phyloP scores from a whole-genome alignment of 768 basidiomycete genomes.

The Boletus subcaerulescens region DNA sequence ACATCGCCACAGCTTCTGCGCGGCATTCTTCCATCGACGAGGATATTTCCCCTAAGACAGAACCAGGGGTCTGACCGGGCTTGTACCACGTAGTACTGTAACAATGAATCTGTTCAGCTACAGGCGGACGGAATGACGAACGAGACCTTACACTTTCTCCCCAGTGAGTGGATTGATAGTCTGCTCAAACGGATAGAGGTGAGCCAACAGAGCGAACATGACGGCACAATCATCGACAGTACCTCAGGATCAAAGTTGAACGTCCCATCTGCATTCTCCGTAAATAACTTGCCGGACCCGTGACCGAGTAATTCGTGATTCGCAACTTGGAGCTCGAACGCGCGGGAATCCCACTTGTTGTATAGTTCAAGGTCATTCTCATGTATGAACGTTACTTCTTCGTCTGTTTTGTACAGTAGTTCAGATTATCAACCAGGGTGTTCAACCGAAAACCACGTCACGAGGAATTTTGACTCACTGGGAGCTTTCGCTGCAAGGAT shows the following conservation, averaged over 20 bases:
- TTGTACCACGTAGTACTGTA: slow-evolving; percentile 81
- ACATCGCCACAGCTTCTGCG: slow-evolving; percentile 85
- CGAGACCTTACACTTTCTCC: slow-evolving; percentile 55
- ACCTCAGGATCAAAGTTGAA: slow-evolving; percentile 76
- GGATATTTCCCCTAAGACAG: slow-evolving; percentile 82
- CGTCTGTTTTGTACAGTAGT: slow-evolving; percentile 41
- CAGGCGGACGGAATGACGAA: background rate
- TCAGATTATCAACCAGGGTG: background rate
- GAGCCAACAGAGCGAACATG: background rate
- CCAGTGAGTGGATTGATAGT: slow-evolving; percentile 81
- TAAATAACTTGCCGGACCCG: slow-evolving; percentile 80
- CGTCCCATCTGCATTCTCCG: slow-evolving; percentile 69
- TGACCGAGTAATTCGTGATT: slow-evolving; percentile 89
- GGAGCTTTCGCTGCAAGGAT: slow-evolving; percentile 86
- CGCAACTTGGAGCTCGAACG: slow-evolving; percentile 87
- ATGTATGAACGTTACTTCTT: slow-evolving; percentile 79
- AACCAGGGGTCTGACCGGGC: slow-evolving; percentile 78
- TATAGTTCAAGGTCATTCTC: slow-evolving; percentile 74
- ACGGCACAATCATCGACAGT: slow-evolving; percentile 36
- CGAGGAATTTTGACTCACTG: slow-evolving; percentile 39
- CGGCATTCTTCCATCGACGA: slow-evolving; percentile 93
- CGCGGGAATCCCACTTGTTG: slow-evolving; percentile 71
- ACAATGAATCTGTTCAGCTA: background rate
- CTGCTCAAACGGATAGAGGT: slow-evolving; percentile 34
- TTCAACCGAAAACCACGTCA: background rate